Evolutionary conservation across 2,329 filamentous ascomycete species (phyloP), one percentile per base, ranked within the genome.

Genomic region (Gaeumannomyces sp.): DNA sequence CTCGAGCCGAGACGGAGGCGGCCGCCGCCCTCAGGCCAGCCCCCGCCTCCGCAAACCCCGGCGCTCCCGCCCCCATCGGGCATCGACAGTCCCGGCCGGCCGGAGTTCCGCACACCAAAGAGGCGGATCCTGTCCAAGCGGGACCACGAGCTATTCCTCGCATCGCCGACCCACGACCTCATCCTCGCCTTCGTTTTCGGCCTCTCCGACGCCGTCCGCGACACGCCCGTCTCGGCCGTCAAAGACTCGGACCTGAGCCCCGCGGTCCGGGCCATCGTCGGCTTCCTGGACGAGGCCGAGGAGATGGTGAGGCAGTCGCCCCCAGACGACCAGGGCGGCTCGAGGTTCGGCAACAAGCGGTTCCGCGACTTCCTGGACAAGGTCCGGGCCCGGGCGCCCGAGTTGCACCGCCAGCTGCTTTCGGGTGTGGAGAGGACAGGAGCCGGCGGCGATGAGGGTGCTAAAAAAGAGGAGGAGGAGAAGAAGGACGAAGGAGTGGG

Each of bases 331-430:
- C 91, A 93, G 60, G 89, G 87, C 35, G 93, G 93, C 60, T 97
- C 93, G 11, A 85, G 95, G 31, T 99, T 99, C 75, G 96, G 95
- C 60, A 99, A 99, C 78, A 93, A 93, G 70, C 87, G 90, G 2
- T 99, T 99, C 78, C 87, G 92, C 62, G 83, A 85, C 65, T 93
- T 96, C 72, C 83, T 97, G 65, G 90, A 92, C 74, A 84, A 85
- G 60, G 79, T 90, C 25, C 83, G 83, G 69, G 81, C 82, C 28
- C 83, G 82, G 67, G 80, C 81, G 63, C 69, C 74, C 2, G 74
- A 72, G 56, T 94, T 91, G 90, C 91, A 94, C 73, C 59, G 59
- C 22, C 74, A 76, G 59, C 80, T 93, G 1, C 38, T 45, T 19
- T 19, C 38, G 38, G 85, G 84, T 6, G 67, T 91, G 11, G 72